Evolutionary conservation across 345 rosid species (phyloP).

Genomic region (Salix koriyanagi): DNA sequence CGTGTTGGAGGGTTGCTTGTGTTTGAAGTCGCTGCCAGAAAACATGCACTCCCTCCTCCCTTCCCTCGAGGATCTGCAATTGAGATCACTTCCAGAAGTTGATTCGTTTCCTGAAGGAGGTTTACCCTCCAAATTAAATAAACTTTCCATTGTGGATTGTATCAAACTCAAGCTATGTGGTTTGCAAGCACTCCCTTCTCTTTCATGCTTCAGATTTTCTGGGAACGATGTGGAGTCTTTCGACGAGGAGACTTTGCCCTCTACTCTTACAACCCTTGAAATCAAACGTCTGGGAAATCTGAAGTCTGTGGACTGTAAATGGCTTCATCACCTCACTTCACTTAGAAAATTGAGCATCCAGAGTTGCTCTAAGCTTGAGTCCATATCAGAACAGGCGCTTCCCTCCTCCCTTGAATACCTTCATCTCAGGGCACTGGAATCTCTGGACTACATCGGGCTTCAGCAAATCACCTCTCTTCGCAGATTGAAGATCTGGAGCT

Average conservation of each 20-base stretch:
- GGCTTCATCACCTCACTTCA: conserved; percentile 3
- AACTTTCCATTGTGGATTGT: neutral
- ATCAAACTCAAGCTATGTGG: conserved; percentile 1
- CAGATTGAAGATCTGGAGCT: neutral
- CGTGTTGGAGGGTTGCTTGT: neutral
- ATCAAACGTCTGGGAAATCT: neutral
- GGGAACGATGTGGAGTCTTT: conserved; percentile 4
- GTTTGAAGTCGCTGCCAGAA: conserved; percentile 7
- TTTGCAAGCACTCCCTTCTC: conserved; percentile 8
- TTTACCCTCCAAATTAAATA: conserved; percentile 2
- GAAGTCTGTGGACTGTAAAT: neutral
- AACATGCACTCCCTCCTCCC: conserved; percentile 2
- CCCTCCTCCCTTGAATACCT: neutral
- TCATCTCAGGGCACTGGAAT: neutral
- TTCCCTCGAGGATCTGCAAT: conserved; percentile 9
- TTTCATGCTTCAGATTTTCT: neutral
- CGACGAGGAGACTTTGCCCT: conserved; percentile 9
- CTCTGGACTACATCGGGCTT: neutral
- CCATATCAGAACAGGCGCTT: neutral
- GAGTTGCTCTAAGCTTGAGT: conserved; percentile 4
- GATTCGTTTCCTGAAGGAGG: conserved; percentile 3
- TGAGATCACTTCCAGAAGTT: conserved; percentile 2
- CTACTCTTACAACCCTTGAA: neutral
- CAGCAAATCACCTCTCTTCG: neutral
- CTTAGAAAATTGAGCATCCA: neutral